Conservation (phyloP, 176 grass and related monocot genomes). For the Oryza punctata region DNA sequence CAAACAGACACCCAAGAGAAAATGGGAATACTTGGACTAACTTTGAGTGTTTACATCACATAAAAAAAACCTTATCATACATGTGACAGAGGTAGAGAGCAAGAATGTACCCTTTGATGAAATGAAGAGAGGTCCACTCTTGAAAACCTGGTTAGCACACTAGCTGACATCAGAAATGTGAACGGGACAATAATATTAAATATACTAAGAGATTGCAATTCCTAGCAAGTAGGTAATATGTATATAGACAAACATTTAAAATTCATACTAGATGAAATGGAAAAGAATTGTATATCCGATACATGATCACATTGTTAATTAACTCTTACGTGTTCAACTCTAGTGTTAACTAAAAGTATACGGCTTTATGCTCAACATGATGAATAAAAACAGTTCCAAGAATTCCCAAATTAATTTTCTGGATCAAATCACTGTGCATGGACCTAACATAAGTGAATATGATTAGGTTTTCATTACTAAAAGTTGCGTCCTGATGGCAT, state of each 20-base stretch:
- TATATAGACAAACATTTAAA: slow-evolving; percentile 2
- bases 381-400: not conserved
- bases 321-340: slow-evolving; percentile 7
- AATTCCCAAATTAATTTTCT: not conserved
- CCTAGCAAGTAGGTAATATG: not conserved
- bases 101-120: slow-evolving; percentile 83
- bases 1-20: not conserved
- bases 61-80: slow-evolving; percentile 7
- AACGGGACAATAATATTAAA: not conserved
- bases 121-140: slow-evolving; percentile 98
- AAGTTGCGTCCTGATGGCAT: not conserved
- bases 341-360: not conserved
- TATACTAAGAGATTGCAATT: slow-evolving; percentile 6
- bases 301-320: not conserved
- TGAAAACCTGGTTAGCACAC: slow-evolving; percentile 75
- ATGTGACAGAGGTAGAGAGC: not conserved
- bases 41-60: slow-evolving; percentile 14
- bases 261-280: slow-evolving; percentile 17
- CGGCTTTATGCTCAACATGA: slow-evolving; percentile 10
- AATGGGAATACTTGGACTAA: slow-evolving; percentile 3
- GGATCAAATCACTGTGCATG: not conserved
- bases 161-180: slow-evolving; percentile 34
- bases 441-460: not conserved
- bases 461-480: slow-evolving; percentile 1
- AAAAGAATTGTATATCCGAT: not conserved